These are phyloP conservation scores for Crataegus laevigata DNA, from an alignment of 306 rosid species.

Conservation along the genomic window DNA sequence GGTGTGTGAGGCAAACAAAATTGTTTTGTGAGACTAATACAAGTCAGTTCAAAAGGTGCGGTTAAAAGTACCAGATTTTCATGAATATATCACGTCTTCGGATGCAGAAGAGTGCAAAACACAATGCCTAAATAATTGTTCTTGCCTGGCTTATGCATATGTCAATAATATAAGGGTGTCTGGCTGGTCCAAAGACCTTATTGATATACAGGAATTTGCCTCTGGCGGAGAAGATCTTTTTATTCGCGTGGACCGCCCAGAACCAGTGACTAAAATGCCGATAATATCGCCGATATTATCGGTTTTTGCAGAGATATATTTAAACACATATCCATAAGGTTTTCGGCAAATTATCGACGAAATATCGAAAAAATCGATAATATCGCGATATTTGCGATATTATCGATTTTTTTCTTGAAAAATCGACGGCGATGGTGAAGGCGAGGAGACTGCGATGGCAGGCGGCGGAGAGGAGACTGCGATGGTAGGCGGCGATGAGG, in stretches of 20 bases:
- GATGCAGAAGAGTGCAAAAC: not conserved
- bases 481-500: no score
- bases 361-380: no score
- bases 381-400: no score
- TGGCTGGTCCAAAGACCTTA: conserved; percentile 11
- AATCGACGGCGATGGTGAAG: no score
- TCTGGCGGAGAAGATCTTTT: not conserved
- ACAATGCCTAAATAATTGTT: conserved; percentile 16
- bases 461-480: no score
- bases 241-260: conserved; percentile 16
- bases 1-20: conserved; percentile 1
- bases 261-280: no score
- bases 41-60: not conserved
- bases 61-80: conserved; percentile 9
- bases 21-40: not conserved
- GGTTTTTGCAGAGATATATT: no score
- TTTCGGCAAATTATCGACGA: no score
- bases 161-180: conserved; percentile 12
- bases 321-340: no score
- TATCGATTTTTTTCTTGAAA: no score
- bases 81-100: not conserved
- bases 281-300: no score
- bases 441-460: no score
- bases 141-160: conserved; percentile 19
- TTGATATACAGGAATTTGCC: conserved; percentile 5